Evolutionary conservation across 441 rosid species (phyloP).

Genomic region (Macaranga tanarius): DNA sequence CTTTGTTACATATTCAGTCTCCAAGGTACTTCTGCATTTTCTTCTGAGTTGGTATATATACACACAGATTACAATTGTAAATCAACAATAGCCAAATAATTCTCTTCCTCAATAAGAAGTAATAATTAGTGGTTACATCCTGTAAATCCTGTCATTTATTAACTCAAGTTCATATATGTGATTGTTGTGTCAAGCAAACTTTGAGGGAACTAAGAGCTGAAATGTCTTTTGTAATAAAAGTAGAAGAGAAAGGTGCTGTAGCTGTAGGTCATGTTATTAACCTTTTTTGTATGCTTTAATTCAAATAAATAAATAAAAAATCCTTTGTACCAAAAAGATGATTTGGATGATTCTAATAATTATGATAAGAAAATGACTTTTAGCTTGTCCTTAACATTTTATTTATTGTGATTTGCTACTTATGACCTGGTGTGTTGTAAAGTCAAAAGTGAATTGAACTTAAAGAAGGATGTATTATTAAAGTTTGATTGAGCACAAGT

Average conservation of each 20-base stretch:
- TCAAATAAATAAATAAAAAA: background rate
- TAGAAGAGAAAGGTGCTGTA: background rate
- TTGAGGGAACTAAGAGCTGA: background rate
- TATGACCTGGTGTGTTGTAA: too few relatives aligned
- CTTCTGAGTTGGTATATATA: background rate
- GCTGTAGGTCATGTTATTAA: background rate
- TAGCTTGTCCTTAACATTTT: background rate
- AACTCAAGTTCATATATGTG: background rate
- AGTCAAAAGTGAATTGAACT: background rate
- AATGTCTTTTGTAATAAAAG: background rate
- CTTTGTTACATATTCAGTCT: background rate
- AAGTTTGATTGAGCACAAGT: background rate
- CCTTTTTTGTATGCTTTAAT: background rate
- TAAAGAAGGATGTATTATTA: background rate
- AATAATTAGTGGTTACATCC: background rate
- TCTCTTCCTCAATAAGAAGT: background rate
- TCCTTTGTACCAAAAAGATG: background rate
- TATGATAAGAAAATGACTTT: background rate
- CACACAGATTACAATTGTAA: background rate
- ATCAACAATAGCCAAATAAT: background rate
- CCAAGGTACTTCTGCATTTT: background rate
- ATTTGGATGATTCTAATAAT: background rate
- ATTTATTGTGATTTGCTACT: too few relatives aligned
- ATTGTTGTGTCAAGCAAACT: slow-evolving; percentile 16
- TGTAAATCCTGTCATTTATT: slow-evolving; percentile 1